Evolutionary conservation across 768 basidiomycete species (phyloP).

Genomic region (Suillus occidentalis): DNA sequence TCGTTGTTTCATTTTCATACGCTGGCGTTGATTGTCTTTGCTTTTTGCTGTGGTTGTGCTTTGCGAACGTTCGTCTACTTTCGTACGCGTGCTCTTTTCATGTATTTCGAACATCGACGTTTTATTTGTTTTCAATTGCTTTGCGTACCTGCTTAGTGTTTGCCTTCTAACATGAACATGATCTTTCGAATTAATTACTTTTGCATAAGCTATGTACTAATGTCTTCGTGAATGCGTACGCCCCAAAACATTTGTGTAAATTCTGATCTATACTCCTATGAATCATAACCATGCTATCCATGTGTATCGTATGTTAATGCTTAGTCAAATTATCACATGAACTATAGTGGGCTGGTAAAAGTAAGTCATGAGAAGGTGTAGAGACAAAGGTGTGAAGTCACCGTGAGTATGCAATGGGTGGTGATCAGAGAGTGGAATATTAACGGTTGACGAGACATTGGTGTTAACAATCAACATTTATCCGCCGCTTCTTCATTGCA

Average conservation of each 20-base stretch:
- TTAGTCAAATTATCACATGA: constrained; percentile 8
- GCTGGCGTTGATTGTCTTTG: not conserved
- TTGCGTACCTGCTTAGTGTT: not conserved
- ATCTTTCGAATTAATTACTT: not conserved
- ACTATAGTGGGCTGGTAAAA: constrained; percentile 5
- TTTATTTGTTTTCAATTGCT: not conserved
- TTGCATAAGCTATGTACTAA: not conserved
- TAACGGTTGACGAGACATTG: not conserved
- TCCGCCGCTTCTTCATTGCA: constrained; percentile 52
- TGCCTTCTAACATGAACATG: not conserved
- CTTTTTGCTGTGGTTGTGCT: not conserved
- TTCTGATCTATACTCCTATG: constrained; percentile 2
- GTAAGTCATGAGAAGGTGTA: not conserved
- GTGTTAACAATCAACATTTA: constrained; percentile 19
- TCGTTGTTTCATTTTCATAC: not conserved
- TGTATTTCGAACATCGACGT: not conserved
- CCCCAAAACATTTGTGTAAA: not conserved
- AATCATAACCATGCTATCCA: constrained; percentile 5
- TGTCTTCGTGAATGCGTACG: not conserved
- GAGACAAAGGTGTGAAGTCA: not conserved
- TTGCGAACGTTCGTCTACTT: not conserved
- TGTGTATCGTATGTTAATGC: constrained; percentile 3
- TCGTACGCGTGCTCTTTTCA: not conserved
- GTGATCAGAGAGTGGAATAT: not conserved
- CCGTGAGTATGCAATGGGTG: not conserved